A percentile compares a stretch with the other conserved stretches of the same genome.
phyloP scores from a whole-genome alignment of 345 rosid species.

The Litchi chinensis region DNA sequence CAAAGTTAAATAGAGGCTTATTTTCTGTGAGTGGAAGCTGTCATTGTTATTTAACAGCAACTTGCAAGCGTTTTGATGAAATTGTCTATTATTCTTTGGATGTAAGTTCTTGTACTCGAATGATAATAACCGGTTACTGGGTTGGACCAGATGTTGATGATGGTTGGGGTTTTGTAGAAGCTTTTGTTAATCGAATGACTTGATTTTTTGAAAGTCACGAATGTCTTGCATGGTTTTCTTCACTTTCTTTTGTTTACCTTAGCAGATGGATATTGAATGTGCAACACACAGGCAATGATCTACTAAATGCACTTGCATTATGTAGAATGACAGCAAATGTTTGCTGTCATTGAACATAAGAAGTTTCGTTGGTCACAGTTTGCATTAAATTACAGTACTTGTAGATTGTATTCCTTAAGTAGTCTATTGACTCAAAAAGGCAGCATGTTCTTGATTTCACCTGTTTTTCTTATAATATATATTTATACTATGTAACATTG shows the following conservation, averaged over 20 bases:
- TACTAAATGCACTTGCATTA: neutral
- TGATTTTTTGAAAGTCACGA: conserved; percentile 24
- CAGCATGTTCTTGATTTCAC: neutral
- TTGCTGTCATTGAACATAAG: neutral
- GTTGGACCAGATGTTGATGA: conserved; percentile 74
- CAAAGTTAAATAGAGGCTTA: conserved; percentile 23
- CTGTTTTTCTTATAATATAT: neutral
- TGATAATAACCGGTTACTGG: conserved; percentile 60
- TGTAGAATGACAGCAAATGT: neutral
- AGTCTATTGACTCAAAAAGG: conserved; percentile 4
- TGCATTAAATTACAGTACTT: neutral
- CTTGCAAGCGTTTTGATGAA: conserved; percentile 29
- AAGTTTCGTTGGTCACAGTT: neutral
- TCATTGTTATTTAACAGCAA: conserved; percentile 18
- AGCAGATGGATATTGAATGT: conserved; percentile 18
- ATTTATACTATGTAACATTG: neutral
- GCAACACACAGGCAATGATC: conserved; percentile 14
- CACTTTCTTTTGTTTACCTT: neutral
- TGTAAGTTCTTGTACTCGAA: conserved; percentile 39
- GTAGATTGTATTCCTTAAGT: neutral
- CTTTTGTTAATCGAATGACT: conserved; percentile 38
- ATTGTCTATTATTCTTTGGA: conserved; percentile 31
- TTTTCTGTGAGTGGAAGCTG: conserved; percentile 26
- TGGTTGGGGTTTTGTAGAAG: conserved; percentile 78
- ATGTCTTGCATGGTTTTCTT: conserved; percentile 8